A percentile compares a stretch with the other conserved stretches of the same genome.
These are phyloP conservation scores for Lignosus rhinocerotis DNA, from an alignment of 1,284 basidiomycete genomes.

Conservation along the genomic window DNA sequence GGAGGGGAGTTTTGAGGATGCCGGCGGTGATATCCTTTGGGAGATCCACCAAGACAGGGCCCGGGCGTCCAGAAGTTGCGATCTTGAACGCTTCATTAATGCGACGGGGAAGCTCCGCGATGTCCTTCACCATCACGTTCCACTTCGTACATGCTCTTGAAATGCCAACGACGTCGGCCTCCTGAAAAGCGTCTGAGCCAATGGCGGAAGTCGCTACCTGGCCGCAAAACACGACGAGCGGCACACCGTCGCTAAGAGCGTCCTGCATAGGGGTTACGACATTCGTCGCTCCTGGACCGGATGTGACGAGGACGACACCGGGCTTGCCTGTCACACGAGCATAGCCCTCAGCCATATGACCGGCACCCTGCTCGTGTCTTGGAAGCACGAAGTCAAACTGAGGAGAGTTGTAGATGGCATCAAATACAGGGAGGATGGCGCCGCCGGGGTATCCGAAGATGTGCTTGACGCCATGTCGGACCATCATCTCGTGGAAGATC, in stretches of 20 bases:
- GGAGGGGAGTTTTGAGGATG: constrained; percentile 59
- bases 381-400: constrained; percentile 97
- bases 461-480: constrained; percentile 93
- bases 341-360: constrained; percentile 99
- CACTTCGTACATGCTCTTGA: constrained; percentile 97
- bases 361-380: constrained; percentile 96
- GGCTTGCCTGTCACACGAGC: constrained; percentile 97
- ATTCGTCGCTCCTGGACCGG: constrained; percentile 97
- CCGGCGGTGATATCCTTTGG: constrained; percentile 98
- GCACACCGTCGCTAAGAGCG: constrained; percentile 92
- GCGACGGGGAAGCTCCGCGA: constrained; percentile 89
- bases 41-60: constrained; percentile 95
- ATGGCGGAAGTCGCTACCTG: constrained; percentile 99
- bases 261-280: constrained; percentile 99
- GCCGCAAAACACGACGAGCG: constrained; percentile 94
- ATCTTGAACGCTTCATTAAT: constrained; percentile 99
- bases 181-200: constrained; percentile 97
- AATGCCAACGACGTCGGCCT: constrained; percentile 96
- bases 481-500: constrained; percentile 99
- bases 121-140: constrained; percentile 99
- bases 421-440: constrained; percentile 97
- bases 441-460: constrained; percentile 98
- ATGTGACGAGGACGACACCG: constrained; percentile 96
- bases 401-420: constrained; percentile 96
- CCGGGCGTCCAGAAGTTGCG: constrained; percentile 93